Conservation (phyloP, 768 basidiomycete genomes). For the Trametes sanguinea region DNA sequence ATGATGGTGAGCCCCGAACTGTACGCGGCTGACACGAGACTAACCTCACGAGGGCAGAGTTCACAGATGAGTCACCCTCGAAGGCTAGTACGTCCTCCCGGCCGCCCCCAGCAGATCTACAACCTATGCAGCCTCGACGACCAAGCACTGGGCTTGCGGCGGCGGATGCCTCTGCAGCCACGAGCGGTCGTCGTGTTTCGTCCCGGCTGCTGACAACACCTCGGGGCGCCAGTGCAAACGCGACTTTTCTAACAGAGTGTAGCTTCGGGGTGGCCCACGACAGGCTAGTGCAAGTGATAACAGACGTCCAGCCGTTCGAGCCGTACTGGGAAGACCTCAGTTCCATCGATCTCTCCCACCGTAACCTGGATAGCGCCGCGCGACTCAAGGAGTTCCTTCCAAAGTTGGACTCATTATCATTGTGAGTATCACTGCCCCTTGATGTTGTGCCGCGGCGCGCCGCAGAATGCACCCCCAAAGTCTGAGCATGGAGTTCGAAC, state of each 20-base stretch:
- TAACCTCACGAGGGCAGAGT: conserved; percentile 21
- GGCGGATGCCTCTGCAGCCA: conserved; percentile 1
- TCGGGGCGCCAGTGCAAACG: conserved; percentile 36
- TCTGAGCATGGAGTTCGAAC: not conserved
- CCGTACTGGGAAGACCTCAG: conserved; percentile 88
- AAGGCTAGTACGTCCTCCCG: conserved; percentile 49
- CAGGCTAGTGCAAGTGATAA: conserved; percentile 86
- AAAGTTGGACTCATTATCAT: conserved; percentile 65
- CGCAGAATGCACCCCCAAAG: not conserved
- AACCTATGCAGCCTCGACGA: conserved; percentile 46
- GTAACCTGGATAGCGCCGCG: conserved; percentile 78
- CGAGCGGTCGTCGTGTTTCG: conserved; percentile 35
- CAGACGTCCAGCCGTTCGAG: conserved; percentile 92
- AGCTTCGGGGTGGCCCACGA: conserved; percentile 96
- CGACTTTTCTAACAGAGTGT: conserved; percentile 90
- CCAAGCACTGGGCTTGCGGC: conserved; percentile 26
- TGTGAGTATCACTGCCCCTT: conserved; percentile 55
- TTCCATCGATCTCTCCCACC: conserved; percentile 71
- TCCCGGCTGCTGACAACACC: conserved; percentile 24
- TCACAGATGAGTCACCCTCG: conserved; percentile 55
- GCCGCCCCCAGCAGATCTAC: conserved; percentile 48
- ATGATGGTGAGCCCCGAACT: conserved; percentile 52
- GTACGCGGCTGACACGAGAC: not conserved
- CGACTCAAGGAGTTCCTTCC: conserved; percentile 90
- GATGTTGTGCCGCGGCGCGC: not conserved